Evolutionary conservation across 495 filamentous ascomycete genomes (phyloP).

Genomic region (Xylaria scruposa): DNA sequence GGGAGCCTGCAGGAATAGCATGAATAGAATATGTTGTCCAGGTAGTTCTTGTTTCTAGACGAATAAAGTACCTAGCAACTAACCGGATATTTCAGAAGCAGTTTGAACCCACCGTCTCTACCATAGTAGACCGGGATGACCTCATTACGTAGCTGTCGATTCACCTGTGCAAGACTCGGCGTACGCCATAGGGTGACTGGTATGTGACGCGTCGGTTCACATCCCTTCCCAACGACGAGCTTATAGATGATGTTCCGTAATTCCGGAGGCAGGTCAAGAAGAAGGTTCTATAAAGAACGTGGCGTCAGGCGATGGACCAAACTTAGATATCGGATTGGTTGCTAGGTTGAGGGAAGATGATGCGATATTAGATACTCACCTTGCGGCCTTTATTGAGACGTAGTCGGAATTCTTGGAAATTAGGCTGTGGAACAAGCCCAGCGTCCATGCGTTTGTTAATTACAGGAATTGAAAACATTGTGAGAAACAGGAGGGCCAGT

Average conservation of each 20-base stretch:
- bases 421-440: neutral
- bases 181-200: neutral
- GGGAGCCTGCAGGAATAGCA: too few relatives aligned
- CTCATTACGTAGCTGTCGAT: neutral
- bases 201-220: neutral
- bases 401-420: neutral
- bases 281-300: neutral
- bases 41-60: neutral
- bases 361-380: neutral
- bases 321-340: neutral
- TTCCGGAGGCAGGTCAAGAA: slow-evolving; percentile 5
- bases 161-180: slow-evolving; percentile 4
- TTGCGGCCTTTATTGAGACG: neutral
- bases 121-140: neutral
- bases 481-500: neutral
- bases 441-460: neutral
- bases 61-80: neutral
- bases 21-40: neutral
- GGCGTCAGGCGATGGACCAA: neutral
- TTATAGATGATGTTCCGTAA: slow-evolving; percentile 4
- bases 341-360: neutral
- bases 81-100: neutral
- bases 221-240: neutral
- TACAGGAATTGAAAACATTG: neutral
- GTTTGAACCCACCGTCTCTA: neutral